Evolutionary conservation across 345 rosid species (phyloP).

Genomic region (Hibiscus tridactylites): DNA sequence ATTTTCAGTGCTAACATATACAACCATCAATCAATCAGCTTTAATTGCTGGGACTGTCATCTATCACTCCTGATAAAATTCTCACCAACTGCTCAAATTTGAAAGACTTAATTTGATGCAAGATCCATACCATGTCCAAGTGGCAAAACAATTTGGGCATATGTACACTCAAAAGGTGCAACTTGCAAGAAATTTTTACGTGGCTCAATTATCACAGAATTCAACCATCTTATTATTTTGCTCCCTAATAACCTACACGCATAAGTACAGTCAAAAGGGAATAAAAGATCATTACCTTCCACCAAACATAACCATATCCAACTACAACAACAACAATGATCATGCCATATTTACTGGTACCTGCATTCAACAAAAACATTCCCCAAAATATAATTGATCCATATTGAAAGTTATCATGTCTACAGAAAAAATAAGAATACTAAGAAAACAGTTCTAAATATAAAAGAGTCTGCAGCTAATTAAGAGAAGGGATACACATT

Average conservation of each 20-base stretch:
- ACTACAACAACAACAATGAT: constrained; percentile 41
- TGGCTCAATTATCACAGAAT: not conserved
- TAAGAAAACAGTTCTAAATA: not conserved
- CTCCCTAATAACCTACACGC: not conserved
- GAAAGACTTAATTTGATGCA: not conserved
- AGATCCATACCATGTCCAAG: not conserved
- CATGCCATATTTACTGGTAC: constrained; percentile 41
- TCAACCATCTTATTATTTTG: not conserved
- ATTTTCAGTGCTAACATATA: not conserved
- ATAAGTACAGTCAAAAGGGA: not conserved
- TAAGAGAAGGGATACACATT: not conserved
- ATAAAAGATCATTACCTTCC: constrained; percentile 47
- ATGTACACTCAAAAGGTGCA: not conserved
- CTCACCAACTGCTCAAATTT: not conserved
- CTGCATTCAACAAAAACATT: constrained; percentile 28
- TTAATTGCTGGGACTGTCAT: not conserved
- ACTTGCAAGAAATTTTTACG: not conserved
- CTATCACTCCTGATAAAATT: not conserved
- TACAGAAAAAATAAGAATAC: not conserved
- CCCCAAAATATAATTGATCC: not conserved
- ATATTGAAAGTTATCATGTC: not conserved
- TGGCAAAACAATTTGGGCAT: not conserved
- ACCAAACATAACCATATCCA: constrained; percentile 75
- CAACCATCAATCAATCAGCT: not conserved
- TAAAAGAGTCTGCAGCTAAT: not conserved